Evolutionary conservation across 192 early-diverging fungal genomes (phyloP), one percentile per base, ranked within the genome.

Genomic region (Gorgonomyces haynaldii): DNA sequence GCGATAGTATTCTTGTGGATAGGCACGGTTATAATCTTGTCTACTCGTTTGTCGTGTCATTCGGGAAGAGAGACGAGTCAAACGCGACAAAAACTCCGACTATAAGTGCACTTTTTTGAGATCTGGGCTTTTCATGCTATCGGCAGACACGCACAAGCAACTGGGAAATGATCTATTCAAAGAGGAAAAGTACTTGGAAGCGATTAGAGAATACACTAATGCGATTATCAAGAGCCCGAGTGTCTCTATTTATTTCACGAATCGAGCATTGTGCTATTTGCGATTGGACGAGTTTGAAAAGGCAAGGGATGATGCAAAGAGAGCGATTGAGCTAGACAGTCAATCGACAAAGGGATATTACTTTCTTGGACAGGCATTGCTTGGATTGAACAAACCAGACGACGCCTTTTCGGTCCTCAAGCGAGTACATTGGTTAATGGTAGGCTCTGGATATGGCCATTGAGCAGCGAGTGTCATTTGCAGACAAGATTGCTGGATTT

Each of bases 181-280:
- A n/a, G 52, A 64, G 34, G 64, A 72, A 28, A 57, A 66, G 15
- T 85, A 77, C 39, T 66, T 74, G 24, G 60, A 74, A 17, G 85
- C 85, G 10, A 79, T 85, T 31, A 58, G 55, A 6, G 84, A 86
- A 44, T 88, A 88, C 53, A 65, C 82, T 4, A 76, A 61, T n/a
- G 84, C 84, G 5, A 85, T 88, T 15, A 81, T 81, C 51, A 60
- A 83, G 45, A 65, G 79, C 49, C 69, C 81, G 1, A 58, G 27
- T 6, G 69, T 78, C 34, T 58, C 78, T 13, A 58, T 73, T 2
- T 91, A 85, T 54, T 91, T 80, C 57, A 84, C 84, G n/a, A 91
- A 91, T 50, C 62, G 88, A 8, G 86, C 86, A 9, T 67, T 86
- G 8, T 83, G 80, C 45, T 79, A 76, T 41, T 69, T 84, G 20